These are phyloP conservation scores for Amanita fuliginea DNA, from an alignment of 768 basidiomycete genomes.

Conservation along the genomic window DNA sequence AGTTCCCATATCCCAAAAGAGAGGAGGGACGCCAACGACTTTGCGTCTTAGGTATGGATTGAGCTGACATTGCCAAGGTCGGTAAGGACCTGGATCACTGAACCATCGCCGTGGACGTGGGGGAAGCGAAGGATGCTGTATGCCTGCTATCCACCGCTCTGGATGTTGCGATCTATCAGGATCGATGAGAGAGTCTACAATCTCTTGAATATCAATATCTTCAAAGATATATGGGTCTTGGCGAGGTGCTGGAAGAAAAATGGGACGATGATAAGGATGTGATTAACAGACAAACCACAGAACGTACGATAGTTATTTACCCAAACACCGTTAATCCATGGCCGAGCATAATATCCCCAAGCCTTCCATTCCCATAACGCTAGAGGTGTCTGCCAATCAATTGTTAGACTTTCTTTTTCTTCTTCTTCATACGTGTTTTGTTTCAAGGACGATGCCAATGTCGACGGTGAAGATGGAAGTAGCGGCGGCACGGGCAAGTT, in stretches of 20 bases:
- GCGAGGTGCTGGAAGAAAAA: constrained; percentile 4
- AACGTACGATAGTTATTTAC: constrained; percentile 35
- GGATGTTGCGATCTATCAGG: constrained; percentile 22
- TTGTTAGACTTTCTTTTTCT: neutral
- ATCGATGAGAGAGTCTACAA: constrained; percentile 23
- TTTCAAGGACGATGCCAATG: neutral
- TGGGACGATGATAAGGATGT: neutral
- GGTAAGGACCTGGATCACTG: neutral
- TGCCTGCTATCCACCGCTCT: constrained; percentile 37
- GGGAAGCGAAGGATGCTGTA: constrained; percentile 24
- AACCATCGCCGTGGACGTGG: constrained; percentile 3
- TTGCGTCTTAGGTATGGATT: constrained; percentile 5
- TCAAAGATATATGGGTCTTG: constrained; percentile 7
- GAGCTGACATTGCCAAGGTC: neutral
- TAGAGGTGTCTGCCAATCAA: neutral
- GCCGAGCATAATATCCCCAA: constrained; percentile 44
- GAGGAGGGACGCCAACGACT: neutral
- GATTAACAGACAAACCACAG: neutral
- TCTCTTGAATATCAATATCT: constrained; percentile 15
- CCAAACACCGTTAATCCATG: constrained; percentile 25
- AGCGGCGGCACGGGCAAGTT: neutral
- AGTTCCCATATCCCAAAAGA: constrained; percentile 5
- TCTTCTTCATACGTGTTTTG: neutral
- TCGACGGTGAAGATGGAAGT: neutral
- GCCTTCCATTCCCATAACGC: constrained; percentile 34